These are phyloP conservation scores for Juncus inflexus DNA, from an alignment of 176 grass and related monocot species.

Conservation along the genomic window DNA sequence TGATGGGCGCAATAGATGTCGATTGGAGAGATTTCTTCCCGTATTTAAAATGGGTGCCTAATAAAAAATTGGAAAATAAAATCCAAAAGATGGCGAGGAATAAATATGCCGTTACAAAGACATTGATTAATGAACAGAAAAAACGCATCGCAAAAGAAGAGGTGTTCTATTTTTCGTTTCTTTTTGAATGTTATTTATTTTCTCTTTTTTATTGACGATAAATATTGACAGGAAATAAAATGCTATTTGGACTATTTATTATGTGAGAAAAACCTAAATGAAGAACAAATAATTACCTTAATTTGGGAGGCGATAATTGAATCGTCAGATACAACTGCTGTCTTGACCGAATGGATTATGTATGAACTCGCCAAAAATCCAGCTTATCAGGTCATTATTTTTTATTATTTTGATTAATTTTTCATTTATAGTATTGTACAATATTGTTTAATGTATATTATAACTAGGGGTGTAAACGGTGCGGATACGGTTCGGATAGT, in stretches of 20 bases:
- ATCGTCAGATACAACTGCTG: slow-evolving; percentile 64
- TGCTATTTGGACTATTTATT: slow-evolving; percentile 70
- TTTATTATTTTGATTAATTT: too few relatives aligned
- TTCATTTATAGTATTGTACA: too few relatives aligned
- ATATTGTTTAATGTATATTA: too few relatives aligned
- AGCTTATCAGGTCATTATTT: slow-evolving; percentile 39
- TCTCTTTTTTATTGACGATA: background rate
- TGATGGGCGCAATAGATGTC: slow-evolving; percentile 78
- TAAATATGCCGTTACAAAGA: slow-evolving; percentile 40
- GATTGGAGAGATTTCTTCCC: slow-evolving; percentile 99
- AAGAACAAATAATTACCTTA: slow-evolving; percentile 50
- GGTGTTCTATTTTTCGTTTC: slow-evolving; percentile 30
- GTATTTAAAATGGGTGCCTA: slow-evolving; percentile 81
- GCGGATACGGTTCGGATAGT: too few relatives aligned
- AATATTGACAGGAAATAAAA: slow-evolving; percentile 34
- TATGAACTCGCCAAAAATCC: slow-evolving; percentile 72
- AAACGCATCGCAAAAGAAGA: slow-evolving; percentile 48
- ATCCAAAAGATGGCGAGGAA: slow-evolving; percentile 36
- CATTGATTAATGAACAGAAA: slow-evolving; percentile 61
- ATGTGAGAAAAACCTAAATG: slow-evolving; percentile 51
- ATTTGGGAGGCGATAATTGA: slow-evolving; percentile 79
- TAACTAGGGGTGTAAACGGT: too few relatives aligned
- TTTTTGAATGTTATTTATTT: background rate
- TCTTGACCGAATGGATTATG: slow-evolving; percentile 84
- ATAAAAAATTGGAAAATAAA: slow-evolving; percentile 57